phyloP scores from a whole-genome alignment of 257 asterid genomes.

The Solanum chmielewskii region DNA sequence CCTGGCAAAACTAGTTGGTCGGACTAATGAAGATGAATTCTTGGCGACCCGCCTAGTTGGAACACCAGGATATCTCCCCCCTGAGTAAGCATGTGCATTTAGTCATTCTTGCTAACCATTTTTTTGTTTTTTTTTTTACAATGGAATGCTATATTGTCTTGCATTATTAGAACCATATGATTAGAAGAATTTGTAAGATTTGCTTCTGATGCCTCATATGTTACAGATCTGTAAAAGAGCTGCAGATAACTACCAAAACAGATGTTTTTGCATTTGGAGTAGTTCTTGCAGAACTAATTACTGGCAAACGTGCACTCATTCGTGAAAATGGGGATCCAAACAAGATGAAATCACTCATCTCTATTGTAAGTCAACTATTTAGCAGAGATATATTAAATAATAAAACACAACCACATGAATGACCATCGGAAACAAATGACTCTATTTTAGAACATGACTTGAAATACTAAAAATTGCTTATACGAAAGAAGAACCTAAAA shows the following conservation, averaged over 20 bases:
- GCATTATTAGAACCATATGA: background rate
- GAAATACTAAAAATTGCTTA: background rate
- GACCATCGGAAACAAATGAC: background rate
- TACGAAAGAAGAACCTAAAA: background rate
- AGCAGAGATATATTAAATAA: background rate
- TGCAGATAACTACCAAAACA: conserved; percentile 75
- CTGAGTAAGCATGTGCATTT: conserved; percentile 48
- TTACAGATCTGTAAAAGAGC: conserved; percentile 68
- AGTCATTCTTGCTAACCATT: background rate
- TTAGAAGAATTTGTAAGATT: background rate
- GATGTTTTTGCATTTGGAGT: conserved; percentile 89
- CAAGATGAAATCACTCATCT: conserved; percentile 71
- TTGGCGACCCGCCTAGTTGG: conserved; percentile 72
- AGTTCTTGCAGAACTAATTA: conserved; percentile 72
- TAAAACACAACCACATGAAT: background rate
- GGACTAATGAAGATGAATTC: conserved; percentile 58
- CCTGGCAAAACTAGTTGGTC: conserved; percentile 67
- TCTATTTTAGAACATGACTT: background rate
- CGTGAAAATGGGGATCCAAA: conserved; percentile 48
- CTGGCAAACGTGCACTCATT: conserved; percentile 72
- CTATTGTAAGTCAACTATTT: conserved; percentile 42
- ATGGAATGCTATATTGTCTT: background rate
- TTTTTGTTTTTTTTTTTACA: background rate
- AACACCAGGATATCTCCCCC: conserved; percentile 91
- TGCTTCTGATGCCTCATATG: background rate